Percentiles rank a stretch among this genome's conserved stretches.
These are phyloP conservation scores for Melanogaster broomeanus DNA, from an alignment of 768 basidiomycete species.

Conservation along the genomic window DNA sequence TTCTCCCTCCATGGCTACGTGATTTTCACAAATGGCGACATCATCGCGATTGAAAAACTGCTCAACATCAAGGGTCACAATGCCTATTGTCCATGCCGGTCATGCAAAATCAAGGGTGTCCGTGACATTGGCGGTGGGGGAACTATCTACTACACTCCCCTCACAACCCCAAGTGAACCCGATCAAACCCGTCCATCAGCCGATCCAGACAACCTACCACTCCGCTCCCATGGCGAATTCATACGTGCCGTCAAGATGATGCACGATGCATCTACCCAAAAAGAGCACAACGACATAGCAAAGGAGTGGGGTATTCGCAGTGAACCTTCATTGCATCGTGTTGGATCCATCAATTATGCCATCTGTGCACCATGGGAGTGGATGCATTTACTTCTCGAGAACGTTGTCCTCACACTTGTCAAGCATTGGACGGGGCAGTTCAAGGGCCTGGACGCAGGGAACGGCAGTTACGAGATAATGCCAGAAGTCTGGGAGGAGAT, in stretches of 20 bases:
- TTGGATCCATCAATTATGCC: slow-evolving; percentile 3
- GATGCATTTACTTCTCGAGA: slow-evolving; percentile 20
- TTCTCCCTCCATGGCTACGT: slow-evolving; percentile 16
- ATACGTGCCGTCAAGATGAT: neutral
- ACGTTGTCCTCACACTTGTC: slow-evolving; percentile 10
- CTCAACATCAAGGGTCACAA: slow-evolving; percentile 40
- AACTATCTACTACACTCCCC: slow-evolving; percentile 1
- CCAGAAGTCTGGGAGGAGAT: too few species aligned
- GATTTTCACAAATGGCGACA: slow-evolving; percentile 35
- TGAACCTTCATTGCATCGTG: neutral
- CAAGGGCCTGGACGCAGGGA: too few species aligned
- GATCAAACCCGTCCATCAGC: neutral
- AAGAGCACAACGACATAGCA: slow-evolving; percentile 1
- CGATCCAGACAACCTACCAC: slow-evolving; percentile 19
- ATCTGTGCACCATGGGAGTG: slow-evolving; percentile 7
- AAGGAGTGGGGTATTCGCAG: neutral
- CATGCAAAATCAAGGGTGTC: slow-evolving; percentile 21
- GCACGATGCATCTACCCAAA: neutral
- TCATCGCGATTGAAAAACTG: slow-evolving; percentile 32
- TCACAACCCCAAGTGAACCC: slow-evolving; percentile 6
- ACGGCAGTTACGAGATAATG: too few species aligned
- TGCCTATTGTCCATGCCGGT: slow-evolving; percentile 32
- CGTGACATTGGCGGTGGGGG: neutral
- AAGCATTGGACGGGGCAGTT: too few species aligned
- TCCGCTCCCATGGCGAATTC: slow-evolving; percentile 20